A percentile compares a stretch with the other conserved stretches of the same genome.
Evolutionary conservation across 129 eudicot species (phyloP).

Genomic region (Kitagawia praeruptora): DNA sequence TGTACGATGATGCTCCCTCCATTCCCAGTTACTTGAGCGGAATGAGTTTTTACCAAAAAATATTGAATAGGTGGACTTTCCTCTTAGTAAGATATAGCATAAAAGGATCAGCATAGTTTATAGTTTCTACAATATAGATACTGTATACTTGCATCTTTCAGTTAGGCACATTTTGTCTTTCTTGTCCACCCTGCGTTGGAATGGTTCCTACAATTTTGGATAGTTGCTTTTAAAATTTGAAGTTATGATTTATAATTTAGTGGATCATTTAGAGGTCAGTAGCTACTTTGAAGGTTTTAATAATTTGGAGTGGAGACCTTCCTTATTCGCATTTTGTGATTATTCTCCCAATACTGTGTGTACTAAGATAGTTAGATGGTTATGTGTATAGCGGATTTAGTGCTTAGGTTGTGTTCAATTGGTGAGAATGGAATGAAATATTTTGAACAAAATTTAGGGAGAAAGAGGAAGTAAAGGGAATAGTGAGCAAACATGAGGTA

Average conservation of each 20-base stretch:
- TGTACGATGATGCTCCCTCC: neutral
- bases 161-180: neutral
- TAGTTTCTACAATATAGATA: neutral
- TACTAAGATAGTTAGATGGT: neutral
- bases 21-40: neutral
- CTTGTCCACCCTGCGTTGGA: neutral
- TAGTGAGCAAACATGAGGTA: too few species aligned
- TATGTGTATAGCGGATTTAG: neutral
- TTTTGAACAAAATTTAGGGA: too few species aligned
- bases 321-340: neutral
- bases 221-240: neutral
- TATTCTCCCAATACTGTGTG: neutral
- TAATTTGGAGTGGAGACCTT: neutral
- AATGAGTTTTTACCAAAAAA: neutral
- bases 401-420: neutral
- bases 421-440: too few species aligned
- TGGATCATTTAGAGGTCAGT: neutral
- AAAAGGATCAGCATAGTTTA: neutral
- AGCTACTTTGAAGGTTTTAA: neutral
- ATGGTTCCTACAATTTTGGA: neutral
- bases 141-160: neutral
- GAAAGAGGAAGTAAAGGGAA: too few species aligned
- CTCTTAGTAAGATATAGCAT: neutral
- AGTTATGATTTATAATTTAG: too few species aligned
- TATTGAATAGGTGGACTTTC: neutral